Evolutionary conservation across 768 basidiomycete genomes (phyloP).

Genomic region (Lactifluus echinatus): DNA sequence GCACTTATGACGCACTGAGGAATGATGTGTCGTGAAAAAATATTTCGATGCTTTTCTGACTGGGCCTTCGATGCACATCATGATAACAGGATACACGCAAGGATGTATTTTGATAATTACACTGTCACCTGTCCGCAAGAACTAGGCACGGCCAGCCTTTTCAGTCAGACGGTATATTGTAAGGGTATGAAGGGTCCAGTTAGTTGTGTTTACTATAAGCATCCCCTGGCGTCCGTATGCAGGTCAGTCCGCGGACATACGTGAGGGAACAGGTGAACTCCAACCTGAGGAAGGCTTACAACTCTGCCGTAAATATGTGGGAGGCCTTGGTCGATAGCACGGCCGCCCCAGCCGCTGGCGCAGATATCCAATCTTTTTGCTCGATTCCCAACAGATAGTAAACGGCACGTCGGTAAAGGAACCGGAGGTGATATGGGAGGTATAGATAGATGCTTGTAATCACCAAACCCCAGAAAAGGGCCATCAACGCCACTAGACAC

Average conservation of each 20-base stretch:
- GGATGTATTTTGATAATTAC: too few species aligned
- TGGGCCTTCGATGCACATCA: too few species aligned
- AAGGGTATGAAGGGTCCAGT: background rate
- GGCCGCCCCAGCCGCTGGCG: background rate
- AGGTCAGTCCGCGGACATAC: background rate
- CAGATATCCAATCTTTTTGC: slow-evolving; percentile 9
- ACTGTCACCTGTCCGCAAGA: background rate
- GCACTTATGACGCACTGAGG: background rate
- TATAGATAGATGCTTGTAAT: slow-evolving; percentile 47
- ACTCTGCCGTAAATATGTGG: background rate
- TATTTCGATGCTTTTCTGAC: too few species aligned
- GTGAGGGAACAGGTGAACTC: background rate
- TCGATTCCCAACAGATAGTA: slow-evolving; percentile 60
- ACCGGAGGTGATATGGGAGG: slow-evolving; percentile 47
- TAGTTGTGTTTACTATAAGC: background rate
- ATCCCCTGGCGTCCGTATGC: background rate
- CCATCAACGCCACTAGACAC: slow-evolving; percentile 24
- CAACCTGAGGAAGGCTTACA: background rate
- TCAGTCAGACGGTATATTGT: background rate
- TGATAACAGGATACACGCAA: too few species aligned
- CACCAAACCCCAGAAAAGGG: slow-evolving; percentile 34
- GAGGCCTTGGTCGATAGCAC: background rate
- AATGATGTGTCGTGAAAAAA: background rate
- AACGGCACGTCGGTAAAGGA: slow-evolving; percentile 42
- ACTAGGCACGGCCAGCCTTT: background rate